Evolutionary conservation across 2,329 filamentous ascomycete species (phyloP).

Genomic region (Penicillium expansum): DNA sequence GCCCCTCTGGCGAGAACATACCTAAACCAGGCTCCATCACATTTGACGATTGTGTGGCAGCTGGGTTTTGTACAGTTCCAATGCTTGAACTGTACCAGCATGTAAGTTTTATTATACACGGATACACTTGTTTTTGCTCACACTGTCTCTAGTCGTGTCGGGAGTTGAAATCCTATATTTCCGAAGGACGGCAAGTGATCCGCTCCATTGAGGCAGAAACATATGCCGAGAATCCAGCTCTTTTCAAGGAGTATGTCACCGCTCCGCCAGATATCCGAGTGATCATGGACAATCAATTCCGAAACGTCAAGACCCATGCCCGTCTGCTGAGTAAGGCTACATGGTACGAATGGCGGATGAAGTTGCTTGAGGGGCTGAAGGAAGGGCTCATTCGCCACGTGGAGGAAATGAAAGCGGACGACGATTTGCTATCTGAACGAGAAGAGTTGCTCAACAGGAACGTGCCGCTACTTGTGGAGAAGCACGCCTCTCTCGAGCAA

Average conservation of each 20-base stretch:
- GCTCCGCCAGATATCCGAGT: slow-evolving; percentile 78
- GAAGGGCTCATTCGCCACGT: slow-evolving; percentile 74
- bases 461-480: slow-evolving; percentile 63
- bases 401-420: slow-evolving; percentile 73
- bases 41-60: slow-evolving; percentile 77
- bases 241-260: slow-evolving; percentile 88
- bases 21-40: slow-evolving; percentile 32
- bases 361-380: slow-evolving; percentile 76
- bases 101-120: slow-evolving; percentile 46
- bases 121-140: slow-evolving; percentile 19
- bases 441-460: slow-evolving; percentile 65
- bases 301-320: slow-evolving; percentile 92
- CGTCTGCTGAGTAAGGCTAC: slow-evolving; percentile 87
- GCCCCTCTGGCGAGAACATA: slow-evolving; percentile 27
- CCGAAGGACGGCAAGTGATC: slow-evolving; percentile 84
- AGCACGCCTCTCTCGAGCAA: slow-evolving; percentile 59
- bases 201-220: slow-evolving; percentile 88
- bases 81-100: slow-evolving; percentile 95
- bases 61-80: slow-evolving; percentile 85
- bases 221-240: slow-evolving; percentile 80
- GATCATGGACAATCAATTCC: slow-evolving; percentile 94
- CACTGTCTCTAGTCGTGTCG: slow-evolving; percentile 64
- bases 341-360: slow-evolving; percentile 98
- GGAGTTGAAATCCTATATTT: slow-evolving; percentile 95
- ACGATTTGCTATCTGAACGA: slow-evolving; percentile 63